phyloP scores from a whole-genome alignment of 306 rosid genomes.

The Cotoneaster glaucophyllus region DNA sequence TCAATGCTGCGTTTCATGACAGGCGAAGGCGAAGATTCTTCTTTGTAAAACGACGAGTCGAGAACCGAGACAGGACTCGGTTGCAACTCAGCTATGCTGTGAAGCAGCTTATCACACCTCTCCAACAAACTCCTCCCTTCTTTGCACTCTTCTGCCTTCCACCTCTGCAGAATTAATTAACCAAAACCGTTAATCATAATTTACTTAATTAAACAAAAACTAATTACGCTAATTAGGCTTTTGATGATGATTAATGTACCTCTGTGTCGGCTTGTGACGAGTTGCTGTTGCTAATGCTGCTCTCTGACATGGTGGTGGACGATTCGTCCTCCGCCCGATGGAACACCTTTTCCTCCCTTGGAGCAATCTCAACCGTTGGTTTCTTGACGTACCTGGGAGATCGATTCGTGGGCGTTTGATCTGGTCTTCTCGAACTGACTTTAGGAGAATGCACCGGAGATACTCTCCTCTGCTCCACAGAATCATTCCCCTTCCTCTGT shows the following conservation, averaged over 20 bases:
- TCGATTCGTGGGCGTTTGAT: slow-evolving; percentile 34
- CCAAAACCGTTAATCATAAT: background rate
- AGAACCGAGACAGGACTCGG: slow-evolving; percentile 97
- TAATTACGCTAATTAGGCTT: background rate
- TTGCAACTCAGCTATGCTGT: slow-evolving; percentile 85
- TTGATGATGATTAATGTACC: slow-evolving; percentile 24
- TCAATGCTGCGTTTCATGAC: slow-evolving; percentile 75
- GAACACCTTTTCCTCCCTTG: background rate
- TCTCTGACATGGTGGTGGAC: slow-evolving; percentile 66
- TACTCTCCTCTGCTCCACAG: slow-evolving; percentile 45
- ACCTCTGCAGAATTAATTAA: slow-evolving; percentile 32
- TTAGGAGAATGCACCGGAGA: slow-evolving; percentile 74
- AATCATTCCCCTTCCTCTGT: slow-evolving; percentile 32
- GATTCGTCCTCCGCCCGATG: slow-evolving; percentile 56
- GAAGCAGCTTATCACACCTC: slow-evolving; percentile 76
- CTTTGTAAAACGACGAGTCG: slow-evolving; percentile 81
- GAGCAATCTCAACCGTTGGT: slow-evolving; percentile 13
- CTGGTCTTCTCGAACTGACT: slow-evolving; percentile 35
- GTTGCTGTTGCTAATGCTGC: slow-evolving; percentile 54
- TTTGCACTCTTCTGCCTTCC: slow-evolving; percentile 49
- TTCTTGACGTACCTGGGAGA: slow-evolving; percentile 57
- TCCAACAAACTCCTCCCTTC: slow-evolving; percentile 68
- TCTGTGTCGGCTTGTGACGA: slow-evolving; percentile 67
- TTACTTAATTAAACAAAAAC: background rate
- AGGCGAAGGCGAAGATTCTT: slow-evolving; percentile 88